These are phyloP conservation scores for Metschnikowia amazonensis DNA, from an alignment of 805 yeast genomes.

Conservation along the genomic window DNA sequence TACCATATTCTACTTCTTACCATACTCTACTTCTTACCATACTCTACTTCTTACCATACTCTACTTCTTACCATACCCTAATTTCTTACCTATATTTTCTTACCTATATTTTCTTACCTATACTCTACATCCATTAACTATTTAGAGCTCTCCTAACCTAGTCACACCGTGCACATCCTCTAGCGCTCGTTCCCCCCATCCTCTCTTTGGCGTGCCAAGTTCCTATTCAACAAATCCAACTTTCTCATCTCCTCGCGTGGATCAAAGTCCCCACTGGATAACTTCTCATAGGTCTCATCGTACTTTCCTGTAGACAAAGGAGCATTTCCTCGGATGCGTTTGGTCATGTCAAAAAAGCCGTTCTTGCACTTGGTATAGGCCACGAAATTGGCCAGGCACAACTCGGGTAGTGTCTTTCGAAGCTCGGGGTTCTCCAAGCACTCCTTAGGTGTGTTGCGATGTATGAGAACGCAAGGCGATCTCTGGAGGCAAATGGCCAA, in stretches of 20 bases:
- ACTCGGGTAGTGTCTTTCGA: slow-evolving; percentile 73
- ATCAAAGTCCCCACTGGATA: slow-evolving; percentile 78
- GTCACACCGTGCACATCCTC: no score
- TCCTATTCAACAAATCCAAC: slow-evolving; percentile 57
- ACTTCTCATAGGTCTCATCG: slow-evolving; percentile 78
- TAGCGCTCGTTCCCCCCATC: slow-evolving; percentile 12
- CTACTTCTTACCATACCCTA: no score
- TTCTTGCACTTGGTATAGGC: slow-evolving; percentile 87
- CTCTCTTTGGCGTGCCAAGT: slow-evolving; percentile 32
- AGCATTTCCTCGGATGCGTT: slow-evolving; percentile 90
- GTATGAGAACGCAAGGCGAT: slow-evolving; percentile 91
- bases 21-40: no score
- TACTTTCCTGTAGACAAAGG: slow-evolving; percentile 89
- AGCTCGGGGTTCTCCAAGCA: slow-evolving; percentile 81
- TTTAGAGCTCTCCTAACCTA: no score
- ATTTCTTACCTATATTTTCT: no score
- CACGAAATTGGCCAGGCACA: slow-evolving; percentile 78
- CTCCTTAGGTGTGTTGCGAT: slow-evolving; percentile 84
- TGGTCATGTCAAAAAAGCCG: slow-evolving; percentile 88
- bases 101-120: no score
- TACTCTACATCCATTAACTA: no score
- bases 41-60: no score
- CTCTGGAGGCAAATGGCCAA: slow-evolving; percentile 93
- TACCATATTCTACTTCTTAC: no score
- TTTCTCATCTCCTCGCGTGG: slow-evolving; percentile 77